Evolutionary conservation across 2,329 filamentous ascomycete species (phyloP).

Genomic region (Truncatella angustata): DNA sequence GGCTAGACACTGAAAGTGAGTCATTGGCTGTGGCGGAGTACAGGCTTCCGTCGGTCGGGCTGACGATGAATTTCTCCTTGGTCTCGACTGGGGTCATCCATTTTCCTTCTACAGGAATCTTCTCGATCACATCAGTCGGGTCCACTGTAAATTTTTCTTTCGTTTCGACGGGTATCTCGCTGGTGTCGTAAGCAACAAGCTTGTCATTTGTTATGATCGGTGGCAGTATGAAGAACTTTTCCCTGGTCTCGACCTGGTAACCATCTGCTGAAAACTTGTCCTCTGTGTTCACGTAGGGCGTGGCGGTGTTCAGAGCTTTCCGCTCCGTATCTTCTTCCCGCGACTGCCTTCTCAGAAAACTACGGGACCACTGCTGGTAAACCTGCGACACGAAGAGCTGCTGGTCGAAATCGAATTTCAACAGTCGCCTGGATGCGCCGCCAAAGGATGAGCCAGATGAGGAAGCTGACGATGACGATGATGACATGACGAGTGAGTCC

Average conservation of each 20-base stretch:
- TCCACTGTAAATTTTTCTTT: slow-evolving; percentile 2
- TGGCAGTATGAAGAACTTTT: not conserved
- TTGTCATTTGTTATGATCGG: not conserved
- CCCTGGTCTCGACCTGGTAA: not conserved
- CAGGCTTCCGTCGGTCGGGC: not conserved
- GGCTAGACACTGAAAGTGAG: not conserved
- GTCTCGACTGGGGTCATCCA: not conserved
- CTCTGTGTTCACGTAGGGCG: not conserved
- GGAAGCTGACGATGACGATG: not conserved
- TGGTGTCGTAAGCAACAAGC: not conserved
- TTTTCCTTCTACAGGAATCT: not conserved
- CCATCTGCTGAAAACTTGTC: not conserved
- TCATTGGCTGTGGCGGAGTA: no score
- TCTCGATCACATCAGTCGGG: not conserved
- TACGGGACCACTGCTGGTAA: not conserved
- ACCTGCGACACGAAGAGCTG: not conserved
- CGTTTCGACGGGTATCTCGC: not conserved
- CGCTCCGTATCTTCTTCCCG: no score
- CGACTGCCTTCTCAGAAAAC: no score
- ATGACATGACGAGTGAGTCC: not conserved
- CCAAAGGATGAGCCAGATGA: not conserved
- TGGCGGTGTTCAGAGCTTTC: not conserved
- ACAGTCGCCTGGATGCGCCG: no score
- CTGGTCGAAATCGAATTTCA: not conserved
- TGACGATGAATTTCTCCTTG: not conserved